A percentile compares a stretch with the other conserved stretches of the same genome.
Evolutionary conservation across 306 rosid genomes (phyloP).

Genomic region (Astragalus membranaceus): DNA sequence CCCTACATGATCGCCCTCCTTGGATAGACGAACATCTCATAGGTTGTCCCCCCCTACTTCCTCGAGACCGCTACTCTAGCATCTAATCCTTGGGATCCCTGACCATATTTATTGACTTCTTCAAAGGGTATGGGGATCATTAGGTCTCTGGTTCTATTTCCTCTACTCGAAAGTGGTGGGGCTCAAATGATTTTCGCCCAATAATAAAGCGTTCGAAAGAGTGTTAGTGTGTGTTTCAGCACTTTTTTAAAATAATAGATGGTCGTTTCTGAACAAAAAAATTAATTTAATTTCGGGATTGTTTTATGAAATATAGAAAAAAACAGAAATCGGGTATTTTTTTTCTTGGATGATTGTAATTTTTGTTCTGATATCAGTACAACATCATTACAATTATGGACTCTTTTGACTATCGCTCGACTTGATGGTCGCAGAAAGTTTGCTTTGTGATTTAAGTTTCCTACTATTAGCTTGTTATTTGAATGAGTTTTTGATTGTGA

Average conservation of each 20-base stretch:
- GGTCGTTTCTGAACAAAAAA: neutral
- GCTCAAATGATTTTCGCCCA: no score
- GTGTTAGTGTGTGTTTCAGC: no score
- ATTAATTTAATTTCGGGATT: neutral
- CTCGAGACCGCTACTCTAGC: no score
- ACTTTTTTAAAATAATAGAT: neutral
- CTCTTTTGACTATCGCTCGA: neutral
- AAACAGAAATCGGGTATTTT: neutral
- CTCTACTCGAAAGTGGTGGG: no score
- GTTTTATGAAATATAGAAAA: neutral
- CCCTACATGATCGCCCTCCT: no score
- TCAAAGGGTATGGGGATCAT: no score
- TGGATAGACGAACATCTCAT: no score
- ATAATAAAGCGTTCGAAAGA: no score
- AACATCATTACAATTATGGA: neutral
- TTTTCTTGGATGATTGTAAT: neutral
- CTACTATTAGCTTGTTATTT: neutral
- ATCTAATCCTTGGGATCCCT: no score
- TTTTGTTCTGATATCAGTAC: neutral
- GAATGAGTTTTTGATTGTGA: neutral
- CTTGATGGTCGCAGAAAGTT: neutral
- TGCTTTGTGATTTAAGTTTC: neutral
- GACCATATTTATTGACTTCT: no score
- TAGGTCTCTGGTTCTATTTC: no score
- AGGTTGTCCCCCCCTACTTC: no score